phyloP scores from a whole-genome alignment of 208 protist genomes.

The Trypanosoma vivax region DNA sequence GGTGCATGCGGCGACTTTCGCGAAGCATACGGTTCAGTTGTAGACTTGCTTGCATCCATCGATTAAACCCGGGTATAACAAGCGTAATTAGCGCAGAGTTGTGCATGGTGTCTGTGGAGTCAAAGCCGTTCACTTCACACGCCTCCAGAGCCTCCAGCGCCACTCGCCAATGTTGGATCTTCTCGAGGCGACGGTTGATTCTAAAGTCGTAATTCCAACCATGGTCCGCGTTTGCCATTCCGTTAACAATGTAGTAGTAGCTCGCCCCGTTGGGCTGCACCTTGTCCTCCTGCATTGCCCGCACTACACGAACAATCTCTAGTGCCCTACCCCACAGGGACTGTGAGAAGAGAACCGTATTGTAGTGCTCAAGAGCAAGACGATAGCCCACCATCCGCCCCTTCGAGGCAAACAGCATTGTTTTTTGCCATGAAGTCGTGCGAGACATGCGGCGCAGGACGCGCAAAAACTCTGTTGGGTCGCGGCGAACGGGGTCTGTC shows the following conservation, averaged over 20 bases:
- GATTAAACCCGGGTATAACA: constrained; percentile 83
- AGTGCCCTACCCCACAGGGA: constrained; percentile 85
- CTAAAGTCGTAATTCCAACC: constrained; percentile 90
- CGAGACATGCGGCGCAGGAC: constrained; percentile 84
- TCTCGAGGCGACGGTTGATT: constrained; percentile 80
- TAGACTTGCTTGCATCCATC: constrained; percentile 63
- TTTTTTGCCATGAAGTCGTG: constrained; percentile 87
- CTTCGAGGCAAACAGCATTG: constrained; percentile 85
- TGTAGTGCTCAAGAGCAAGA: constrained; percentile 86
- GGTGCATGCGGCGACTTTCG: constrained; percentile 79
- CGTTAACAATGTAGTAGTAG: constrained; percentile 90
- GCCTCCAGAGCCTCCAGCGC: constrained; percentile 78
- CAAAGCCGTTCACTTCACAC: constrained; percentile 86
- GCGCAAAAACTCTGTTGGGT: constrained; percentile 88
- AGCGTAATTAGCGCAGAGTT: constrained; percentile 86
- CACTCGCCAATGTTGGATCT: constrained; percentile 88
- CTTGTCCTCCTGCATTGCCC: constrained; percentile 82
- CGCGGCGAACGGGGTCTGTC: constrained; percentile 85
- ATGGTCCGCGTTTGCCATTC: constrained; percentile 89
- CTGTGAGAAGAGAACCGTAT: constrained; percentile 86
- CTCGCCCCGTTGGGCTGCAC: constrained; percentile 84
- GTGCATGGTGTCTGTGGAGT: constrained; percentile 89
- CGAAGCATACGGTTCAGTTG: constrained; percentile 70
- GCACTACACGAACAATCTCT: constrained; percentile 83
- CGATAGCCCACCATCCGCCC: constrained; percentile 89